A percentile compares a stretch with the other conserved stretches of the same genome.
These are phyloP conservation scores for Medakamo hakoo DNA, from an alignment of 139 green algal genomes.

Conservation along the genomic window DNA sequence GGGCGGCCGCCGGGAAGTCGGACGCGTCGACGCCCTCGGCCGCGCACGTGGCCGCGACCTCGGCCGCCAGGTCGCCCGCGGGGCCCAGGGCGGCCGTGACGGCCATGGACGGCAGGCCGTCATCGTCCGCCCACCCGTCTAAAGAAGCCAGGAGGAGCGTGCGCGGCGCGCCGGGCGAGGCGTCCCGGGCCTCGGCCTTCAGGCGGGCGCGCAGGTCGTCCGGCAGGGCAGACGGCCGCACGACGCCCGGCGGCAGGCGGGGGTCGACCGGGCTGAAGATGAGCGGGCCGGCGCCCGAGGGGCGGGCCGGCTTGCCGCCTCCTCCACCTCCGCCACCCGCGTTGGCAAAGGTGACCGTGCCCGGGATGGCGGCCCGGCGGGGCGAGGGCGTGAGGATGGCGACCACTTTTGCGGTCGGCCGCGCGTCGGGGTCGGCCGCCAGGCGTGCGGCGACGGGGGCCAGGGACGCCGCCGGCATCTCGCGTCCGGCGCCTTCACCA, in stretches of 20 bases:
- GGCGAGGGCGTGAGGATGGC: slow-evolving; percentile 35
- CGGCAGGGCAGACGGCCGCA: slow-evolving; percentile 16
- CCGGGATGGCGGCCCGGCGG: too few species aligned
- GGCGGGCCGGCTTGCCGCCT: slow-evolving; percentile 12
- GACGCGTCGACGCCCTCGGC: slow-evolving; percentile 12
- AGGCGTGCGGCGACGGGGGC: background rate
- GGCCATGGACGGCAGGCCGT: slow-evolving; percentile 10
- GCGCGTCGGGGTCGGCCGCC: slow-evolving; percentile 3
- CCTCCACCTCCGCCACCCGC: slow-evolving; percentile 55
- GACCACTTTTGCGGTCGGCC: slow-evolving; percentile 50
- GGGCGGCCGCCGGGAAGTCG: slow-evolving; percentile 30
- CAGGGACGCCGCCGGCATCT: background rate
- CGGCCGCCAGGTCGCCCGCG: slow-evolving; percentile 20
- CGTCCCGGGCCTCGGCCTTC: slow-evolving; percentile 7
- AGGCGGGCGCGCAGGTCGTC: slow-evolving; percentile 12
- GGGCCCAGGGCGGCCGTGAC: slow-evolving; percentile 36
- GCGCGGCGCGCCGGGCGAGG: background rate
- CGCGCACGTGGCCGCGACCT: slow-evolving; percentile 14
- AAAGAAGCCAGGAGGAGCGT: slow-evolving; percentile 22
- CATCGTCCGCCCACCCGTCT: slow-evolving; percentile 11
- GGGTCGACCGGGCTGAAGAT: slow-evolving; percentile 48
- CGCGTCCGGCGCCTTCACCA: slow-evolving; percentile 3
- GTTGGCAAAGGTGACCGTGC: too few species aligned
- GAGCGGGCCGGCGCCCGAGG: slow-evolving; percentile 9
- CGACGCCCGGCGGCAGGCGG: slow-evolving; percentile 31